phyloP scores from a whole-genome alignment of 2,329 filamentous ascomycete species.

The Colletotrichum sp. region DNA sequence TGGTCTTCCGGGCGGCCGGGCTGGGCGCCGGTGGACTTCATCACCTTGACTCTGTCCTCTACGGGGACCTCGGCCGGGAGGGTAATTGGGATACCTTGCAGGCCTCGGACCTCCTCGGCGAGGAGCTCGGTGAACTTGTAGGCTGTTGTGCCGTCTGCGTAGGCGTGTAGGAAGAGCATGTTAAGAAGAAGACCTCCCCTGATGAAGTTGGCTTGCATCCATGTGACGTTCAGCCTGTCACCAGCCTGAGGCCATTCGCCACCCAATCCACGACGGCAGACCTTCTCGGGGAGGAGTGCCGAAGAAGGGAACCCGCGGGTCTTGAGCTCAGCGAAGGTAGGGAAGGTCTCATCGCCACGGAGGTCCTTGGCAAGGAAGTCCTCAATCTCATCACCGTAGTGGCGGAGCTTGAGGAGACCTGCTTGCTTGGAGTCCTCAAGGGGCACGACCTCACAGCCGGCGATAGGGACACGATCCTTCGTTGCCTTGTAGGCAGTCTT shows the following conservation, averaged over 20 bases:
- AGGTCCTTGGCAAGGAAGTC: conserved; percentile 31
- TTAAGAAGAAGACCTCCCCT: conserved; percentile 32
- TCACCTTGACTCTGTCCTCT: conserved; percentile 31
- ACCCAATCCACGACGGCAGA: conserved; percentile 25
- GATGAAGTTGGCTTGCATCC: conserved; percentile 34
- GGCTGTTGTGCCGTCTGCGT: conserved; percentile 36
- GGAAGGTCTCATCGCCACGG: conserved; percentile 25
- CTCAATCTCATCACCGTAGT: conserved; percentile 26
- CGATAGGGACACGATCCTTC: background rate
- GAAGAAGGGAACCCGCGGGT: conserved; percentile 28
- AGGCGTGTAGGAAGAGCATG: conserved; percentile 34
- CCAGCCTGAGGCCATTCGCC: conserved; percentile 28
- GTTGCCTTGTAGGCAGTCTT: background rate
- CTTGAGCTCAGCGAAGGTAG: conserved; percentile 30
- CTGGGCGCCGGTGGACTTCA: conserved; percentile 32
- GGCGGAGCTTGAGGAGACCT: conserved; percentile 35
- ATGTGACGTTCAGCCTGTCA: conserved; percentile 7
- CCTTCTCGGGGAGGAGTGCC: conserved; percentile 24
- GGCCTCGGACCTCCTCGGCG: conserved; percentile 38
- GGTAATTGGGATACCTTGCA: conserved; percentile 29
- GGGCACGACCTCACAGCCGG: background rate
- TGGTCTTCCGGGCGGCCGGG: conserved; percentile 32
- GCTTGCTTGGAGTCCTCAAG: conserved; percentile 32
- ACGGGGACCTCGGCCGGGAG: conserved; percentile 29
- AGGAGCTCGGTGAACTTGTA: conserved; percentile 35